Evolutionary conservation across 257 asterid genomes (phyloP), one percentile per base, ranked within the genome.

Genomic region (Penstemon davidsonii): DNA sequence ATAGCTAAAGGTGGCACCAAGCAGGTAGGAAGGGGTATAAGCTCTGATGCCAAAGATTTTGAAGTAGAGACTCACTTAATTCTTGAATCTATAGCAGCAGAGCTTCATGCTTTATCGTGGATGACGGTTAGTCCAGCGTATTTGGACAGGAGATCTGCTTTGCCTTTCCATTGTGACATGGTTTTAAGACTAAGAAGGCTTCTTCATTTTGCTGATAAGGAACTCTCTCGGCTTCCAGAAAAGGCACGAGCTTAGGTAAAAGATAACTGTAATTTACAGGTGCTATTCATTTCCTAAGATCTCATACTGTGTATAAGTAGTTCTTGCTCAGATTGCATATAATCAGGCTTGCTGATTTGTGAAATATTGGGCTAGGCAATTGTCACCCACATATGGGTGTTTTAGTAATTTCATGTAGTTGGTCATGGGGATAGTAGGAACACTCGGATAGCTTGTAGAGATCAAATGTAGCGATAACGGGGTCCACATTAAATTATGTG

Each of bases 91-190:
- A 79, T 87, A 67, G 95, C 96, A 8, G 99, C 99, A 1, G 99
- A 94, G 74, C 96, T 94, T 70, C 97, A 94, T 40, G 95, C 96
- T n/a, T 60, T 94, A 66, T 94, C 99, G 2, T 94, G 99, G 99
- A 82, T 94, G 99, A 91, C 99, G 1, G 90, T 78, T 8, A 87
- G 96, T 50, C 99, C 99, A 1, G 88, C 95, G 0, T 94, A 94
- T 78, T 67, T 88, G 82, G 97, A 94, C 41, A 82, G 99, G 76
- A 80, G 99, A 75, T 78, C 96, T 0, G 91, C 95, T 37, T 72
- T 94, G 76, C 99, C 99, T 46, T 89, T 94, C 56, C 99, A 94
- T 6, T 94, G 99, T 44, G 97, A 94, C 79, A 87, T 86, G 93
- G 95, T 91, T 71, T 82, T 94, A 71, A 81, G 99, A 60, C 91